These are phyloP conservation scores for Sporisorium exsertum DNA, from an alignment of 1,284 basidiomycete species.

Conservation along the genomic window DNA sequence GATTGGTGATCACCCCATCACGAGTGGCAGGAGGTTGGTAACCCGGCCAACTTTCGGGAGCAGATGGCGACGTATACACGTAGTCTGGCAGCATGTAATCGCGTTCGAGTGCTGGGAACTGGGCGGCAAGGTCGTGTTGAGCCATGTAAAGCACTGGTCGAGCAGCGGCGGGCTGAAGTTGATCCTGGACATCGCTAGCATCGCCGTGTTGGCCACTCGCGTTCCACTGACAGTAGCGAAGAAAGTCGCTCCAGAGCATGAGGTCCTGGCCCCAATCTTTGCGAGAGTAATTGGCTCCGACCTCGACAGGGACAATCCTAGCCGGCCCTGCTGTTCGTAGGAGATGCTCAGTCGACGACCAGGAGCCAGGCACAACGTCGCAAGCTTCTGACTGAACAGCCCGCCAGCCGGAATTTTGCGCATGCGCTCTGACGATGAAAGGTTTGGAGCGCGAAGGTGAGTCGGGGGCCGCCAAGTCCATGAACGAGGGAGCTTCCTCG, in stretches of 20 bases:
- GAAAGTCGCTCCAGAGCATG: constrained; percentile 82
- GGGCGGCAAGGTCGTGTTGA: constrained; percentile 85
- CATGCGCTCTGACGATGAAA: constrained; percentile 79
- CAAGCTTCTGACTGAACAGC: constrained; percentile 75
- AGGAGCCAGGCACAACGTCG: constrained; percentile 70
- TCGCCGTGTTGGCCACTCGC: constrained; percentile 25
- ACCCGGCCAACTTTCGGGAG: constrained; percentile 59
- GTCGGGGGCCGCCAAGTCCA: constrained; percentile 12
- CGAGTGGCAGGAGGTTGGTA: constrained; percentile 79
- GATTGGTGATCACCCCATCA: constrained; percentile 78
- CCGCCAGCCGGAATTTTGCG: constrained; percentile 74
- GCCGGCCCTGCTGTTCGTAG: constrained; percentile 73
- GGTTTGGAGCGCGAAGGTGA: constrained; percentile 71
- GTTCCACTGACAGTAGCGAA: constrained; percentile 73
- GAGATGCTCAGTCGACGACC: constrained; percentile 46
- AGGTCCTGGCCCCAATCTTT: constrained; percentile 85
- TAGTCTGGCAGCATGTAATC: constrained; percentile 89
- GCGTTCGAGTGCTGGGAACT: constrained; percentile 81
- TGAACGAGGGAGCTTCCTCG: constrained; percentile 33
- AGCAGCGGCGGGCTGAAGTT: no score
- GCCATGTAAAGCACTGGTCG: constrained; percentile 81
- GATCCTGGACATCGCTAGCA: constrained; percentile 1
- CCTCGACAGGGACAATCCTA: constrained; percentile 88
- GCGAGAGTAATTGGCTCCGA: constrained; percentile 84
- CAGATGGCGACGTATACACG: constrained; percentile 77